Evolutionary conservation across 148 eudicot genomes (phyloP), one percentile per base, ranked within the genome.

Genomic region (Cornus suecica): DNA sequence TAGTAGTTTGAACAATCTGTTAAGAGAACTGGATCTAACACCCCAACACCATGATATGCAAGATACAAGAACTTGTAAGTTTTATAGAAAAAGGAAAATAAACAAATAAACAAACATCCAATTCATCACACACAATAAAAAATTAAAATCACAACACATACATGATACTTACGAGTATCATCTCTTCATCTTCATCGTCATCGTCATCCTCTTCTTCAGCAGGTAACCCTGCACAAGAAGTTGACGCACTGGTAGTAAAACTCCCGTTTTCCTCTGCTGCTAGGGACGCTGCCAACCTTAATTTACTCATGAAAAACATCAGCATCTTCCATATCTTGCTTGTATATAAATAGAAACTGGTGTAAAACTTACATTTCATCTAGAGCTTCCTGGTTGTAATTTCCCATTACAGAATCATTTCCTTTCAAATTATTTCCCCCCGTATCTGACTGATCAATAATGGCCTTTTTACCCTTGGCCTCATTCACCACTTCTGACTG

Each of bases 211-310:
- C 91, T 32, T 84, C 94, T 61, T 78, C 86, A 26, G 65, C 41
- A 70, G 73, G 77, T 68, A 69, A 68, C 26, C 66, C 81, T 20
- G 75, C 72, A 73, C 81, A 83, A 75, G 88, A 88, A 54, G 91
- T 76, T 71, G 93, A 85, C 42, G 87, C 87, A 79, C 79, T 77
- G 71, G 63, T 79, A 69, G 69, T 34, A 64, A 87, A 70, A 66
- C 66, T 73, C 48, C 74, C 87, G 70, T 76, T 72, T 65, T 92
- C 97, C 83, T 92, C 99, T 23, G 94, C 97, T 56, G 84, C 84
- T 80, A 95, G 83, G 51, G 97, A 91, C 18, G 99, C 97, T 74
- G 92, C 99, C 89, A 95, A 80, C 97, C 99, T 95, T 86, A 76
- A 88, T 76, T 60, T 84, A 76, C 80, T 70, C 70, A 74, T 72